Conservation (phyloP, 306 rosid species). For the Pueraria montana region DNA sequence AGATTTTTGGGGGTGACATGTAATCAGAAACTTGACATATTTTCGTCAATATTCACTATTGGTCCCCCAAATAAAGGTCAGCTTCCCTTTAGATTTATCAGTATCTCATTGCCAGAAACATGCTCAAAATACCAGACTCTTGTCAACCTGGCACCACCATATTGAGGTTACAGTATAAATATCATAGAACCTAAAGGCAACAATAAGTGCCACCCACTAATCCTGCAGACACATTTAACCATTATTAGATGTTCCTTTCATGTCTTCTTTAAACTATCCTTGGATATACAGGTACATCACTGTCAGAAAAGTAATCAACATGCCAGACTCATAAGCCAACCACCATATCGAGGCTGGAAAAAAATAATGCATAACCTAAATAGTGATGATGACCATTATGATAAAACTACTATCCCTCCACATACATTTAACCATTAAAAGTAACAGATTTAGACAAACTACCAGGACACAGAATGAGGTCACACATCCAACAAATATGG, state of each 20-base stretch:
- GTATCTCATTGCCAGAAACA: background rate
- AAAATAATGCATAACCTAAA: constrained; percentile 29
- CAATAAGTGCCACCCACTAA: too few species aligned
- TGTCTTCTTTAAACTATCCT: constrained; percentile 20
- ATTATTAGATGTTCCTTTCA: constrained; percentile 14
- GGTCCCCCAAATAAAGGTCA: background rate
- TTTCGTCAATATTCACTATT: background rate
- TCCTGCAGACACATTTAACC: constrained; percentile 17
- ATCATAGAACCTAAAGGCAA: background rate
- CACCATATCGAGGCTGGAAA: constrained; percentile 20
- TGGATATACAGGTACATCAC: background rate
- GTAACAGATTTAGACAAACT: constrained; percentile 12
- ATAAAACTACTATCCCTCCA: background rate
- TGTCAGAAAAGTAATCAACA: constrained; percentile 26
- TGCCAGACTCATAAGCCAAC: background rate
- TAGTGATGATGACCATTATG: constrained; percentile 4
- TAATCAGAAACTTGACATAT: background rate
- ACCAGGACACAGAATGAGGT: constrained; percentile 8
- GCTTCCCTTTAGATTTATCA: background rate
- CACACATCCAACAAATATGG: constrained; percentile 10
- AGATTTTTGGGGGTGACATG: background rate
- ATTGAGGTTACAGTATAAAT: too few species aligned
- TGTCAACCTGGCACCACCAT: background rate
- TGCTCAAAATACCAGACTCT: background rate
- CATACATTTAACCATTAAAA: constrained; percentile 7